Conservation (phyloP, 257 asterid species). For the Ocimum tenuiflorum region DNA sequence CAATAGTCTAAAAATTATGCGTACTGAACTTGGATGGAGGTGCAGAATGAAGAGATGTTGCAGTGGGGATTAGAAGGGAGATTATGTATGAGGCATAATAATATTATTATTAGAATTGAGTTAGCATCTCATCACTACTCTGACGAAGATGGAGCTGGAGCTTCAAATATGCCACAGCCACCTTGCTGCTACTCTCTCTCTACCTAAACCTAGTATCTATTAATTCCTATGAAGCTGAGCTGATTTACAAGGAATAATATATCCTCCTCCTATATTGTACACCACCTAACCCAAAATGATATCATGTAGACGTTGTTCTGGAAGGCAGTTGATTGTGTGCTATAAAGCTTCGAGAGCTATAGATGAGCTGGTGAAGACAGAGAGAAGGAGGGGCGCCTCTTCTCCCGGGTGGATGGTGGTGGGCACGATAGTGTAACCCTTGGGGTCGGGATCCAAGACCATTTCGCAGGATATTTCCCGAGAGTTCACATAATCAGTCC, state of each 20-base stretch:
- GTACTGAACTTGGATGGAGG: background rate
- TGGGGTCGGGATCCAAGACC: constrained; percentile 99
- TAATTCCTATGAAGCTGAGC: constrained; percentile 22
- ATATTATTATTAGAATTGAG: constrained; percentile 21
- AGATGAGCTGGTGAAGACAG: constrained; percentile 90
- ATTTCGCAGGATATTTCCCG: constrained; percentile 98
- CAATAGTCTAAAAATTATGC: too few relatives aligned
- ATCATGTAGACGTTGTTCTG: constrained; percentile 48
- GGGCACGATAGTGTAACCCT: constrained; percentile 97
- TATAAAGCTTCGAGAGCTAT: constrained; percentile 79
- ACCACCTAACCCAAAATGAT: constrained; percentile 39
- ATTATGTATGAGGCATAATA: background rate
- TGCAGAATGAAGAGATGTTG: background rate
- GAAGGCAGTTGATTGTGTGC: too few relatives aligned
- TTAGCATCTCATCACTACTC: too few relatives aligned
- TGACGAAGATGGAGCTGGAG: constrained; percentile 36
- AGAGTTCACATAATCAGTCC: constrained; percentile 93
- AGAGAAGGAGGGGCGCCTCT: constrained; percentile 97
- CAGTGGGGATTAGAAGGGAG: background rate
- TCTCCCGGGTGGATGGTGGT: constrained; percentile 98
- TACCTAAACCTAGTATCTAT: constrained; percentile 18
- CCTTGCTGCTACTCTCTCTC: constrained; percentile 12
- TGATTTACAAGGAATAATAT: constrained; percentile 50
- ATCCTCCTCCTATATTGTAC: constrained; percentile 45
- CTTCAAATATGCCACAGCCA: constrained; percentile 31